Base-by-base conservation (phyloP, 352 stramenopile genomes). In the Pythium chondricola region DNA sequence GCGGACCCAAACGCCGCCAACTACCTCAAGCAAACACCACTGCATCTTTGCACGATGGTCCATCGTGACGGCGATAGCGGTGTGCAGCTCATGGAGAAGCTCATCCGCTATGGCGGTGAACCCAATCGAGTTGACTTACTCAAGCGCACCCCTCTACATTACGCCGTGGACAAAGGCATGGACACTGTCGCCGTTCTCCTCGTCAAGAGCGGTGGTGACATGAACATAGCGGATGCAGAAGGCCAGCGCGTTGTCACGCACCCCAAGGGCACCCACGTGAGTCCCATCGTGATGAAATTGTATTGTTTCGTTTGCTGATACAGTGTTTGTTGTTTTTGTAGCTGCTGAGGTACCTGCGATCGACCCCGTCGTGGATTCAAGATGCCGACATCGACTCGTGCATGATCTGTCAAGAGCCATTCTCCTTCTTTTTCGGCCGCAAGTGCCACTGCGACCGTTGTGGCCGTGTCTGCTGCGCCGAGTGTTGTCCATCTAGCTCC, bases 151-250 rank as follows among this genome's bases (percentile, higher is more conserved):
- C 69, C 80, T 7, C 41, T 92, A 16, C 77, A 89, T 29, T 87
- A 89, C 43, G 83, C 73, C 29, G 75, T 84, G 42, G 79, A 88
- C 33, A 84, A 83, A 73, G 77, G 76, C n/a, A 74, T 83, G 52
- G 62, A 83, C n/a, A 60, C 82, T 3, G 69, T 81, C 38, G 67
- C 73, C 2, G 58, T 80, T 10, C 24, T 82, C 18, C 58, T 92
- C 18, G 76, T 92, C 51, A 69, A 69, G 30, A 37, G 82, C 18
- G 80, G 80, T 40, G 77, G 71, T 0, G 79, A 88, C 27, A 79
- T 87, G 71, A 92, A 87, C 38, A 41, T 75, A 27, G 71, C 77
- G 0, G 77, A 92, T 31, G 72, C 53, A 22, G 72, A 87, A 35
- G 69, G 73, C 18, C 40, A 66, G 33, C 69, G 77, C 17, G 74